Conservation (phyloP, 352 stramenopile genomes). For the Globisporangium radiosum region DNA sequence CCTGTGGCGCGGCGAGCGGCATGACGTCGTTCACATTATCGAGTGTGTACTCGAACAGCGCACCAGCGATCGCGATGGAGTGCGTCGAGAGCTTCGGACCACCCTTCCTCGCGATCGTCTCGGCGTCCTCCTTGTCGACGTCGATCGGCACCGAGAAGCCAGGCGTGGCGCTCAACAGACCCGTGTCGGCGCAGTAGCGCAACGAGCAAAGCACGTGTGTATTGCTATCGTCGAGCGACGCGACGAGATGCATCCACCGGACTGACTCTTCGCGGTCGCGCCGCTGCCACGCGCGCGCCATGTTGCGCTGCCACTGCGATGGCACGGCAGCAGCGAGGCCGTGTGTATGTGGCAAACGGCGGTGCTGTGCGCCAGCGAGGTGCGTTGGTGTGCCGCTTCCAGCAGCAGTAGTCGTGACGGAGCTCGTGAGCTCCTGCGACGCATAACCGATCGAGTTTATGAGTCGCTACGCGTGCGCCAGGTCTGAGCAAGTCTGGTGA, state of each 20-base stretch:
- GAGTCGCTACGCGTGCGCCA: too few relatives aligned
- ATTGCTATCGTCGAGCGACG: slow-evolving; percentile 18
- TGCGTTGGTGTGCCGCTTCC: neutral
- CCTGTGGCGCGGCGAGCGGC: slow-evolving; percentile 26
- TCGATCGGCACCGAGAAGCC: slow-evolving; percentile 44
- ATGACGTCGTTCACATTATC: slow-evolving; percentile 54
- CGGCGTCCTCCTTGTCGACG: slow-evolving; percentile 29
- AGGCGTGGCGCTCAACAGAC: slow-evolving; percentile 45
- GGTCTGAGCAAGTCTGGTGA: too few relatives aligned
- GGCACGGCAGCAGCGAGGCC: slow-evolving; percentile 7
- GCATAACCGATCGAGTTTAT: too few relatives aligned
- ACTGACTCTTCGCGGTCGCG: slow-evolving; percentile 44
- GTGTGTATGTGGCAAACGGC: slow-evolving; percentile 14
- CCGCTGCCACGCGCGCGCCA: slow-evolving; percentile 25
- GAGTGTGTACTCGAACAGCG: slow-evolving; percentile 49
- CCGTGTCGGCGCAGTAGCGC: slow-evolving; percentile 38
- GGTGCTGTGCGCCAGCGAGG: slow-evolving; percentile 13
- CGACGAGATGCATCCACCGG: slow-evolving; percentile 60
- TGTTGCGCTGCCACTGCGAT: slow-evolving; percentile 23
- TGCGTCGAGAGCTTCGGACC: slow-evolving; percentile 46
- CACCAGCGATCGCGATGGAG: slow-evolving; percentile 24
- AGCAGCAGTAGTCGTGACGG: neutral
- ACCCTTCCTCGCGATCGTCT: slow-evolving; percentile 17
- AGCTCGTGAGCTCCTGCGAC: slow-evolving; percentile 4
- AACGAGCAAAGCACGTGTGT: slow-evolving; percentile 36